Conservation (phyloP, 1,284 basidiomycete species). For the Malassezia yamatoensis region DNA sequence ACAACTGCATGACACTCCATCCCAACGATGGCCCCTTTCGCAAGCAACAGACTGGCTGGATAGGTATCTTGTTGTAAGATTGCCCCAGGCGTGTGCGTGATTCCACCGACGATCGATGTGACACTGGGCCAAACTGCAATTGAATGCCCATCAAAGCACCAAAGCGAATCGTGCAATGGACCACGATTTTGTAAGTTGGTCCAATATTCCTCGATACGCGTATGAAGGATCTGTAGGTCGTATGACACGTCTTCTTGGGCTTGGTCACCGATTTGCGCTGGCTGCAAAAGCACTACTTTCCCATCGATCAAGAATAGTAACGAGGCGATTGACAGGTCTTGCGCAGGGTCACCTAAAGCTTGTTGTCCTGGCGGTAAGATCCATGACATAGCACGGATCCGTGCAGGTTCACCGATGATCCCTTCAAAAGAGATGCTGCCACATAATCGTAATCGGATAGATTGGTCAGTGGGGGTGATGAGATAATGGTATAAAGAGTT, state of each 20-base stretch:
- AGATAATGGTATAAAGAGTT: constrained; percentile 89
- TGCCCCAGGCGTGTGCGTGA: constrained; percentile 79
- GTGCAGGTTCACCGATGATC: constrained; percentile 70
- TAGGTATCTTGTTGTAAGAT: constrained; percentile 86
- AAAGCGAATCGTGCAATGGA: constrained; percentile 86
- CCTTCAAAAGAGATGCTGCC: constrained; percentile 91
- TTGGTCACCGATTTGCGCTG: constrained; percentile 44
- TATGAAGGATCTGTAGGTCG: constrained; percentile 92
- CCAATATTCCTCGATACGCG: constrained; percentile 96
- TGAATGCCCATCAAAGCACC: constrained; percentile 85
- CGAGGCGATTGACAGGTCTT: constrained; percentile 85
- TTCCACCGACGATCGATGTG: constrained; percentile 61
- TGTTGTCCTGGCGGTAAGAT: constrained; percentile 88
- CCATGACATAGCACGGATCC: constrained; percentile 89
- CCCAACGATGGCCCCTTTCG: constrained; percentile 95
- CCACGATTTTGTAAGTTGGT: constrained; percentile 87
- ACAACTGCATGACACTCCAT: constrained; percentile 76
- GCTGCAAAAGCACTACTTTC: constrained; percentile 68
- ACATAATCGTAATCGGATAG: constrained; percentile 71
- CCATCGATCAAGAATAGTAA: constrained; percentile 94
- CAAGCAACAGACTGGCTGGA: constrained; percentile 89
- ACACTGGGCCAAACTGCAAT: constrained; percentile 94
- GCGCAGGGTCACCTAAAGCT: constrained; percentile 81
- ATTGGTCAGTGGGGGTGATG: constrained; percentile 71
- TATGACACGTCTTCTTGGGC: constrained; percentile 84